phyloP scores from a whole-genome alignment of 345 rosid genomes.

The Brassica napus region Da-Ae NC_063445.1:31492501-31493000 shows the following conservation, averaged over 20 bases:
- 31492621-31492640: conserved; percentile 49
- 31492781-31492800: no score
- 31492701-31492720: conserved; percentile 88
- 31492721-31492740: conserved; percentile 56
- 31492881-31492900: conserved; percentile 97
- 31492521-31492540: background rate
- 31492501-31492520: no score
- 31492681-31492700: no score
- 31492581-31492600: conserved; percentile 42
- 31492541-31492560: background rate
- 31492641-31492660: background rate
- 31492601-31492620: conserved; percentile 49
- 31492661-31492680: no score
- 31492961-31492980: conserved; percentile 55
- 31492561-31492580: conserved; percentile 39
- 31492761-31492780: no score
- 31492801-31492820: no score
- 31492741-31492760: no score
- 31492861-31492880: conserved; percentile 99
- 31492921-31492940: no score
- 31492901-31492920: conserved; percentile 45
- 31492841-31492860: conserved; percentile 92
- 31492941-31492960: no score
- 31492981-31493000: conserved; percentile 94
- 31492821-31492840: conserved; percentile 60